Evolutionary conservation across 257 asterid species (phyloP), one percentile per base, ranked within the genome.

Genomic region (Penstemon davidsonii): DNA sequence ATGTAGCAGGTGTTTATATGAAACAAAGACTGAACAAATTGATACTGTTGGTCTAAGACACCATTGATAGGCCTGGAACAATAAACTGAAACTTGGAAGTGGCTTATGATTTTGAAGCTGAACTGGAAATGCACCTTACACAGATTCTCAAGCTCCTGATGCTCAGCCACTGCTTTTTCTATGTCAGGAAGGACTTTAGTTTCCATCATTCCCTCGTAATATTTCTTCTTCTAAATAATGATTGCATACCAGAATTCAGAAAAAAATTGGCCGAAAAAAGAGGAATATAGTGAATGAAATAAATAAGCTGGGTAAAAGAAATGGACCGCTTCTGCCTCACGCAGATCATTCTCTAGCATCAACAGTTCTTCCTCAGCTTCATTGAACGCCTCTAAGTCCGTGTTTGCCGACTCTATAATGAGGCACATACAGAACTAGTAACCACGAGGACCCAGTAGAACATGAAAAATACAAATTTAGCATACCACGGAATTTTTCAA

Each of bases 401-500:
- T 80, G 75, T 80, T 83, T 62, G 91, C 89, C 4, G 96, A 90
- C 66, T 80, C 98, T 92, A 74, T 33, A 67, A 36, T 64, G 75
- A 74, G 76, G 43, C 62, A 47, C 58, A 9, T 19, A 55, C 8
- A 49, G 73, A 39, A 62, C 46, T 52, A 59, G 58, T 58, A 64
- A 75, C 69, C 60, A 60, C 59, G 18, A 71, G 60, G 52, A 66
- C 64, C 44, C 63, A 66, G 33, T 6, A 12, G 36, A 55, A 50
- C 67, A 68, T 33, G 74, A 46, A 41, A 15, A 64, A 62, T 56
- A 64, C 43, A 76, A 68, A 58, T 62, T 38, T 64, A 72, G 75
- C 81, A 72, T 85, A 92, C 98, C 97, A 77, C 89, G 78, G 15
- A 90, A 72, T 62, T 83, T 80, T 15, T 81, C 82, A 46, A 85